Conservation (phyloP, 1,284 basidiomycete species). For the Inonotus hispidus region DNA sequence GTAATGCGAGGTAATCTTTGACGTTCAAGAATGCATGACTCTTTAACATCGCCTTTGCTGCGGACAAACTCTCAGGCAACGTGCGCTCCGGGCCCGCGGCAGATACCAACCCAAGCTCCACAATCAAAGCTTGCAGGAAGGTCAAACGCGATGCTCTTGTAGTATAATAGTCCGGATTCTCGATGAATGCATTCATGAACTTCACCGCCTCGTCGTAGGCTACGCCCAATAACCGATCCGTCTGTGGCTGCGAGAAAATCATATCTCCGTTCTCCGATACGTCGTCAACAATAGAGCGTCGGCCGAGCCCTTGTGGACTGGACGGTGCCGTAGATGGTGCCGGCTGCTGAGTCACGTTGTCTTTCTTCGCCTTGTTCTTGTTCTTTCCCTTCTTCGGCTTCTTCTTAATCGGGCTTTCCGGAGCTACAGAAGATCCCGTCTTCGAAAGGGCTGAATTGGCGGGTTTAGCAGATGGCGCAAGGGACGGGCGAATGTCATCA, state of each 20-base stretch:
- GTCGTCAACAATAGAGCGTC: conserved; percentile 46
- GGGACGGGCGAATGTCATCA: conserved; percentile 22
- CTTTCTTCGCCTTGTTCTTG: conserved; percentile 21
- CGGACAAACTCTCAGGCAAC: conserved; percentile 51
- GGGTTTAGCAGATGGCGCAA: conserved; percentile 20
- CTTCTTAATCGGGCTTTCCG: conserved; percentile 19
- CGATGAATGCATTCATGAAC: conserved; percentile 52
- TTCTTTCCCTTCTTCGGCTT: conserved; percentile 17
- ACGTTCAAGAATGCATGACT: conserved; percentile 63
- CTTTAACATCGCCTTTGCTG: conserved; percentile 61
- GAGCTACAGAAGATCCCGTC: conserved; percentile 8
- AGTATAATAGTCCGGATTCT: conserved; percentile 41
- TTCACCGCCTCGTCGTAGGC: conserved; percentile 37
- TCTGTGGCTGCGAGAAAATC: conserved; percentile 21
- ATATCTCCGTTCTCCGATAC: conserved; percentile 40
- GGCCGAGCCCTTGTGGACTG: conserved; percentile 25
- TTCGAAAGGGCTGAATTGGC: conserved; percentile 5
- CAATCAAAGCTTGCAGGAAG: conserved; percentile 48
- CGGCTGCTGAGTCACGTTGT: neutral
- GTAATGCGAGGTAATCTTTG: conserved; percentile 62
- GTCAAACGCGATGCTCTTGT: conserved; percentile 34
- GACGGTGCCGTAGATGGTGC: conserved; percentile 10
- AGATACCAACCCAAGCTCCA: conserved; percentile 50
- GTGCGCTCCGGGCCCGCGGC: conserved; percentile 24
- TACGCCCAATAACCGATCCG: conserved; percentile 7